These are phyloP conservation scores for Gracilaria vermiculophylla DNA, from an alignment of 23 red algal species.

Conservation along the genomic window DNA sequence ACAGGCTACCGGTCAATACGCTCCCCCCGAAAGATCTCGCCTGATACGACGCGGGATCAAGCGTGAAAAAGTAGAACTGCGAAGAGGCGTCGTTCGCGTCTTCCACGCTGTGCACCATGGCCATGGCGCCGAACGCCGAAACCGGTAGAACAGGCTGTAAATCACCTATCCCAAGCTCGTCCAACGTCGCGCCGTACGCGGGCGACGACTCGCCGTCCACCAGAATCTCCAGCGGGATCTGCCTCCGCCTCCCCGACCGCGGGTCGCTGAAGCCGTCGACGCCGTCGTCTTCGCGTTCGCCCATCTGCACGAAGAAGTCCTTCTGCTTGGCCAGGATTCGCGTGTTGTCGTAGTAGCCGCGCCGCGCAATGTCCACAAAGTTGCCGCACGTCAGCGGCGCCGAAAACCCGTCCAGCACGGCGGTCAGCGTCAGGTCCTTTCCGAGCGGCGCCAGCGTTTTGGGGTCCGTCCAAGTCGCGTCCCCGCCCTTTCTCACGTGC, in stretches of 20 bases:
- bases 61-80: constrained; percentile 82
- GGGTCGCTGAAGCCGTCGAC: constrained; percentile 52
- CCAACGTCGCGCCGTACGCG: constrained; percentile 80
- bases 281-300: constrained; percentile 55
- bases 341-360: constrained; percentile 89
- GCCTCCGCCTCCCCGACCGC: constrained; percentile 10
- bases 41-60: constrained; percentile 81
- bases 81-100: constrained; percentile 85
- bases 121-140: constrained; percentile 84
- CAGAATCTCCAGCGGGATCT: constrained; percentile 87
- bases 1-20: constrained; percentile 81
- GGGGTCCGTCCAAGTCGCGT: not conserved
- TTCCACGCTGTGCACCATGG: constrained; percentile 84
- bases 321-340: constrained; percentile 47
- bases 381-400: constrained; percentile 87
- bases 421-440: constrained; percentile 56
- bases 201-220: constrained; percentile 82
- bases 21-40: constrained; percentile 75
- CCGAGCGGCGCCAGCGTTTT: constrained; percentile 18
- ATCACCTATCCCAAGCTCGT: constrained; percentile 71
- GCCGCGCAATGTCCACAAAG: constrained; percentile 88
- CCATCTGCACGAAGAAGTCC: constrained; percentile 63
- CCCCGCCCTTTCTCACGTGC: constrained; percentile 55
- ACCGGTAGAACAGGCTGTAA: constrained; percentile 85
- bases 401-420: constrained; percentile 91